These are phyloP conservation scores for Davidsoniella virescens DNA, from an alignment of 2,329 filamentous ascomycete species.

Conservation along the genomic window DNA sequence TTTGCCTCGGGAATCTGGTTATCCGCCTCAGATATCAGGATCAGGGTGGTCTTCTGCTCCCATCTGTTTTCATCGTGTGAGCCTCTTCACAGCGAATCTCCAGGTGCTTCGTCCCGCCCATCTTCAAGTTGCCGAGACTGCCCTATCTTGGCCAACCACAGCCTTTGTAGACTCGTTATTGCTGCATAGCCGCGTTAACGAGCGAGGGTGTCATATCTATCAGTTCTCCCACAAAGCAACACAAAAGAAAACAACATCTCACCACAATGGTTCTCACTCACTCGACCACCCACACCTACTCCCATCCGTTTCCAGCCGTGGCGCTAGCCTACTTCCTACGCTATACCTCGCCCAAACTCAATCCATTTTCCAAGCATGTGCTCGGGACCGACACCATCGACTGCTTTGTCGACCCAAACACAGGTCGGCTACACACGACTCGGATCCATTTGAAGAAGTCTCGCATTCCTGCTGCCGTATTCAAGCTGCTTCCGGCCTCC, in stretches of 20 bases:
- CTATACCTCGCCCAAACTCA: slow-evolving; percentile 54
- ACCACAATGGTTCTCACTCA: slow-evolving; percentile 44
- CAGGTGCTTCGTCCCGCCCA: no score
- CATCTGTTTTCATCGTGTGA: no score
- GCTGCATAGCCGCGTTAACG: no score
- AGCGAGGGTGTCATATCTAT: no score
- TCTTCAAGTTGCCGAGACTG: no score
- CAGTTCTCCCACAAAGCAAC: background rate
- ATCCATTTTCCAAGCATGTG: slow-evolving; percentile 70
- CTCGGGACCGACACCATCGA: slow-evolving; percentile 71
- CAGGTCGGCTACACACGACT: slow-evolving; percentile 59
- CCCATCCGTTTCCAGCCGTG: slow-evolving; percentile 69
- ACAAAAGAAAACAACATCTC: background rate
- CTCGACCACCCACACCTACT: slow-evolving; percentile 54
- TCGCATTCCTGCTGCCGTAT: slow-evolving; percentile 55
- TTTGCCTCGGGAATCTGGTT: no score
- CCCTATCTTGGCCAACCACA: no score
- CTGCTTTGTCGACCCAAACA: slow-evolving; percentile 53
- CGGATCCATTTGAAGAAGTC: slow-evolving; percentile 72
- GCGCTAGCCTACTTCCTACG: slow-evolving; percentile 81
- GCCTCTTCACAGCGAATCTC: no score
- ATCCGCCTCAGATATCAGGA: no score
- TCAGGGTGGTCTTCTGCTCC: no score
- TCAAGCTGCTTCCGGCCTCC: slow-evolving; percentile 58
- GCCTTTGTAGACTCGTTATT: no score